Conservation (phyloP, 768 basidiomycete genomes). For the Trametes villosa region DNA sequence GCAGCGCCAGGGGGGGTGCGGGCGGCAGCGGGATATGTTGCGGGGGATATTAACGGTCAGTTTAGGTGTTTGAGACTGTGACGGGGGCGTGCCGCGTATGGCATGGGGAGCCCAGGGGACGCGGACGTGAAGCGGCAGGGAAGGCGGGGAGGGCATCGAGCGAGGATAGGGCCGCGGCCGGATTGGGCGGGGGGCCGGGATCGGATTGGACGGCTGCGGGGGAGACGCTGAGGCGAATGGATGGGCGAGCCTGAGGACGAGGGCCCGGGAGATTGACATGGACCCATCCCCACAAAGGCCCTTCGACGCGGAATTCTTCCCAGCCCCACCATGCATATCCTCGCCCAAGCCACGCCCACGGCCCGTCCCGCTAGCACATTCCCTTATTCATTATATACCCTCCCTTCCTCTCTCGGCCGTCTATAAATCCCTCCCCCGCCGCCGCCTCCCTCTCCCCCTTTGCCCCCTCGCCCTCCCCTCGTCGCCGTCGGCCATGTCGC, state of each 20-base stretch:
- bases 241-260: neutral
- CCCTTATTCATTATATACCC: conserved; percentile 26
- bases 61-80: conserved; percentile 10
- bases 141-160: conserved; percentile 25
- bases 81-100: conserved; percentile 7
- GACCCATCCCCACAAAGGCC: conserved; percentile 18
- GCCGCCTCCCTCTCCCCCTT: conserved; percentile 29
- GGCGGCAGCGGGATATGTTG: conserved; percentile 13
- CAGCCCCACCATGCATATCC: conserved; percentile 7
- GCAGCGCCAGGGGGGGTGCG: neutral
- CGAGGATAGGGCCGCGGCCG: conserved; percentile 18
- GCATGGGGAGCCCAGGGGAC: conserved; percentile 12
- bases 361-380: conserved; percentile 6
- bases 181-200: neutral
- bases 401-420: conserved; percentile 19
- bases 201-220: neutral
- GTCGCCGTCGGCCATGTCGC: conserved; percentile 56
- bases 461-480: conserved; percentile 32
- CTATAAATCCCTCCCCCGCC: conserved; percentile 23
- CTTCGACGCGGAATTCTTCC: neutral
- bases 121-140: conserved; percentile 18
- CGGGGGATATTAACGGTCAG: conserved; percentile 12
- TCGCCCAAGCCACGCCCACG: conserved; percentile 17
- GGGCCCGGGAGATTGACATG: conserved; percentile 10
- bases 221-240: neutral